Percentiles rank a stretch among this genome's conserved stretches.
These are phyloP conservation scores for Coemansia sp. DNA, from an alignment of 192 early-diverging fungal species.

Conservation along the genomic window DNA sequence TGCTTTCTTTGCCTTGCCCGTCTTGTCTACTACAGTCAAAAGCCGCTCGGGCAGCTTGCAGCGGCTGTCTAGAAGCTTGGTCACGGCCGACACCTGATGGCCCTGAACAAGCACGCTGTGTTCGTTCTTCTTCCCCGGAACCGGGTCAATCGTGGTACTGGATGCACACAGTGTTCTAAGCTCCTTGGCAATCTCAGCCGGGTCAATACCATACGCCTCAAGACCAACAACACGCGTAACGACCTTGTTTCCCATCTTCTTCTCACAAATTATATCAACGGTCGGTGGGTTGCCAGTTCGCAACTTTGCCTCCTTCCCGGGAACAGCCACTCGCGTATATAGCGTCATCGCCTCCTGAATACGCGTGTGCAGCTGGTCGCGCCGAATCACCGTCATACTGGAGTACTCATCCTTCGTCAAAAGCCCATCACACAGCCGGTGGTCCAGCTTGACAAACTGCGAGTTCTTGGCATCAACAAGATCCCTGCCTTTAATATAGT, in stretches of 20 bases:
- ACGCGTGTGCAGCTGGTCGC: conserved; percentile 60
- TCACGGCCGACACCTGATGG: conserved; percentile 38
- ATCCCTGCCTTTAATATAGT: conserved; percentile 63
- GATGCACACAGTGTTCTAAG: conserved; percentile 43
- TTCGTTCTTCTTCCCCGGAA: conserved; percentile 37
- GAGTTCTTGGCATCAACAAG: conserved; percentile 62
- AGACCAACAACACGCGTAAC: conserved; percentile 45
- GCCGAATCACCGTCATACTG: conserved; percentile 53
- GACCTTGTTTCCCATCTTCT: conserved; percentile 52
- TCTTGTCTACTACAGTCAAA: conserved; percentile 36
- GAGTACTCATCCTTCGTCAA: conserved; percentile 69
- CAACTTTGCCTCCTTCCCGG: conserved; percentile 15
- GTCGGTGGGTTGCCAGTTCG: conserved; percentile 34
- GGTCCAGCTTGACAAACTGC: conserved; percentile 67
- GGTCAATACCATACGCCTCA: conserved; percentile 43
- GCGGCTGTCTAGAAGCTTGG: conserved; percentile 34
- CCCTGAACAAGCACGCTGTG: conserved; percentile 48
- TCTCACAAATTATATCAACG: conserved; percentile 42
- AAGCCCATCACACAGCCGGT: conserved; percentile 65
- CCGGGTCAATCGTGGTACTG: conserved; percentile 41
- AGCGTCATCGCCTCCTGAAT: conserved; percentile 51
- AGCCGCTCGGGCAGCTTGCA: conserved; percentile 31
- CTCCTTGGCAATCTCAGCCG: conserved; percentile 39
- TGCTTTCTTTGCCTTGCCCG: conserved; percentile 43
- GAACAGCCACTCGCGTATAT: conserved; percentile 37